Evolutionary conservation across 345 rosid species (phyloP), one percentile per base, ranked within the genome.

Genomic region (Mercurialis annua): DNA sequence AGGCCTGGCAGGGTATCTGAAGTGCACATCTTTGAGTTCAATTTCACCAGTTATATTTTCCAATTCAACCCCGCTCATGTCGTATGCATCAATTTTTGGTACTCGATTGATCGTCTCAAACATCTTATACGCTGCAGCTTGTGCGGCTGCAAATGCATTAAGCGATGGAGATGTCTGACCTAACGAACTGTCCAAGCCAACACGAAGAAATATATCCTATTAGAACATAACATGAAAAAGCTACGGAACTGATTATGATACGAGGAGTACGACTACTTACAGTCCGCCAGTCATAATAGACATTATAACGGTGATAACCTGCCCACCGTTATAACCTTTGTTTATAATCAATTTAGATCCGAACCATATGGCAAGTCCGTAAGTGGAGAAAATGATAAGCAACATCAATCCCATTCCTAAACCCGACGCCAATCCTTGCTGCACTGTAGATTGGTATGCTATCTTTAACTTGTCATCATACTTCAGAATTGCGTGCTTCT

Each of bases 281-380:
- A 64, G 33, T 50, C 68, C 97, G 23, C 97, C 92, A 0, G 84
- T 81, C 85, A 92, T 72, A 54, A 92, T 77, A 0, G 94, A 76
- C 42, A 87, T 68, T 36, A 92, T 79, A 20, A 90, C 75, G 54
- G 76, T 90, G 64, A 92, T 85, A 65, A 92, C 83, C 68, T 69
- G 84, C 53, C 98, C 98, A 0, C 97, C 97, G n/a, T 73, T 77
- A 76, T 92, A 92, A 40, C 92, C 92, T 70, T 80, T 81, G 44
- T 80, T 62, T 6, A 86, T 73, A 59, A 92, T 87, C 70, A 90
- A 63, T 68, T 73, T 82, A 31, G 92, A 78, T 1, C 98, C 98
- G 46, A 81, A 84, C 95, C 95, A 92, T 18, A 80, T 53, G 0
- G 92, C 98, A 44, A 90, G 83, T 64, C 78, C 88, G 7, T 92